Evolutionary conservation across 2,329 filamentous ascomycete genomes (phyloP), one percentile per base, ranked within the genome.

Genomic region (Teratosphaeria gauchensis): DNA sequence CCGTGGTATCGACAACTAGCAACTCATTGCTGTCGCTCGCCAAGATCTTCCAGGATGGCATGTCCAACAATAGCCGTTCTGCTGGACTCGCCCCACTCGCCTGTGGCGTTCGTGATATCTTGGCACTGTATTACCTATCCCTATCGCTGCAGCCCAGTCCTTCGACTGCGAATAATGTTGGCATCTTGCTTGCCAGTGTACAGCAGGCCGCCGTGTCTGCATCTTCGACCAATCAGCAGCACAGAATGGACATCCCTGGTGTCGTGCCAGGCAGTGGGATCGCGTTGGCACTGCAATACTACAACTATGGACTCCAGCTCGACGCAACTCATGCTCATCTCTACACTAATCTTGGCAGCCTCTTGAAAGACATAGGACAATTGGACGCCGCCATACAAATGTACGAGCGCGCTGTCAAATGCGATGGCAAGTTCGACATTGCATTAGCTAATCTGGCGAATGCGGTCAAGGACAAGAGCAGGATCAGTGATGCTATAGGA

Each of bases 131-230:
- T 72, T 99, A 99, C 69, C 80, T 99, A 2, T 99, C 94, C 0
- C 77, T 99, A 2, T 95, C 94, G 0, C 80, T 99, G 2, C 94
- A 96, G 63, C 92, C 94, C 54, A 97, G 94, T 67, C 94, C 94
- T 1, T 99, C 94, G 0, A 99, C 94, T 0, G 94, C 94, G 0
- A 99, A 99, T 71, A 99, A 99, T 71, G 92, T 99, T 12, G 94
- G 94, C 2, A 99, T 99, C 58, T 80, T 99, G 31, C 83, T 99
- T n/a, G 94, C 94, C 4, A 90, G 94, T 58, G 89, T 97, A 21
- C 94, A 96, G 69, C 91, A 95, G 66, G 79, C 78, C 30, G 69
- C 67, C 2, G 68, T 73, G 7, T 63, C 66, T n/a, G 52, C 59
- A 6, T 21, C 42, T 16, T 63, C 58, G 32, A 19, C 74, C 59